Base-by-base conservation (phyloP, 345 rosid species). In the Citrus hindsii region DNA sequence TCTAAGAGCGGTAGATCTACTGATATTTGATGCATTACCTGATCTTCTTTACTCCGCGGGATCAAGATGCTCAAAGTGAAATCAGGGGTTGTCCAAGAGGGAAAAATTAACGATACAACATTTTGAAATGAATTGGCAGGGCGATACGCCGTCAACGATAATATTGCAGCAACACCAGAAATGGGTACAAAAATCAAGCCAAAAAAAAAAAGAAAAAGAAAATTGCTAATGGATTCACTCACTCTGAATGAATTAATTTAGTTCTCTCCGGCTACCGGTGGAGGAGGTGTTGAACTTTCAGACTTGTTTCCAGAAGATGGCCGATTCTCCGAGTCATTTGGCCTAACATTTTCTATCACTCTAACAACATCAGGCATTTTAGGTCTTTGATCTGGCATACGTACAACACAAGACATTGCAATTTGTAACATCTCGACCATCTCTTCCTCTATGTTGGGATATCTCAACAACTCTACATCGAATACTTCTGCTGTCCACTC, bases 401-500 rank as follows among this genome's bases (percentile, higher is more conserved):
- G 91, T 40, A 82, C 89, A 4, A 94, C 98, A 63, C 99, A 94
- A 1, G 99, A 82, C 95, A 97, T 87, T 21, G 98, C 98, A 38
- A 97, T 92, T 85, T 97, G 99, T 80, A 97, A 79, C 99, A 97
- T 89, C 88, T 92, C 99, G 35, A 97, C 99, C 92, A 97, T 86
- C 88, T 97, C 99, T 84, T 97, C 98, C 77, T 97, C 98, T 67
- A 97, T 97, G 77, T 93, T 92, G 10, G 98, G 89, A 85, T 88
- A 91, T 84, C 93, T 89, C 83, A 93, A 82, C 82, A 97, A 89
- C 90, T 94, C 98, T 1, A 94, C 70, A n/a, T 97, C 99, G 9
- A 94, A 96, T 4, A 97, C 99, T 73, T 97, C 98, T 37, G 98
- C 98, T 0, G 98, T 96, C 99, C 98, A 94, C 85, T 96, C 99